Conservation (phyloP, 441 rosid species). For the Bruguiera hainesii region DNA sequence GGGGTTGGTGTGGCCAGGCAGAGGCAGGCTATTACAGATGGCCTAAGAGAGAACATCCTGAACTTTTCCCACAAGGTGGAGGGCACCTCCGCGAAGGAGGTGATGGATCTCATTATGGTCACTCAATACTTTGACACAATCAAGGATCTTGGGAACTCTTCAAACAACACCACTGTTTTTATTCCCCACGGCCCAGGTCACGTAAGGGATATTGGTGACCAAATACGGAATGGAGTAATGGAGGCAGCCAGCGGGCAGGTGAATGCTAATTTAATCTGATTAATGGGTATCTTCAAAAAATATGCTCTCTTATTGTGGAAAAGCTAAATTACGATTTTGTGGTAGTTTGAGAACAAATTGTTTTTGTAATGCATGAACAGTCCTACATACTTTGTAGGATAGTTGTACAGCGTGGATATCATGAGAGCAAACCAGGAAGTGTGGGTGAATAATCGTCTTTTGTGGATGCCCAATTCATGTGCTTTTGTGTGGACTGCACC, state of each 20-base stretch:
- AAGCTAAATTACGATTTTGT: too few relatives aligned
- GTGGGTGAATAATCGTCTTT: too few relatives aligned
- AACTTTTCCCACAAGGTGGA: slow-evolving; percentile 86
- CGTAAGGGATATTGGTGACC: slow-evolving; percentile 78
- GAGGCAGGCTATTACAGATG: slow-evolving; percentile 96
- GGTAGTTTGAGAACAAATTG: too few relatives aligned
- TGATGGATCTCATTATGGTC: slow-evolving; percentile 96
- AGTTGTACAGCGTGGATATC: too few relatives aligned
- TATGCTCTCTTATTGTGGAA: background rate
- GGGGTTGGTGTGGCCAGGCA: slow-evolving; percentile 97
- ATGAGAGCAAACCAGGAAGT: too few relatives aligned
- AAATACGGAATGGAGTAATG: slow-evolving; percentile 87
- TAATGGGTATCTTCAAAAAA: background rate
- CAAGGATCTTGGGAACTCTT: slow-evolving; percentile 84
- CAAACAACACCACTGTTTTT: slow-evolving; percentile 89
- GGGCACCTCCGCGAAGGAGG: slow-evolving; percentile 89
- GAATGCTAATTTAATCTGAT: slow-evolving; percentile 15
- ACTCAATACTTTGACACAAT: slow-evolving; percentile 95
- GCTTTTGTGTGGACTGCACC: too few relatives aligned
- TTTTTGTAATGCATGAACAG: too few relatives aligned
- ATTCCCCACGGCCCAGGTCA: slow-evolving; percentile 98
- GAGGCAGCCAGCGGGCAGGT: slow-evolving; percentile 62
- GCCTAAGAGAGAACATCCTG: slow-evolving; percentile 89
- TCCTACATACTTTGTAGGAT: too few relatives aligned
- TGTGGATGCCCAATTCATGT: too few relatives aligned